Conservation (phyloP, 495 filamentous ascomycete species). For the Penicillium argentinense region DNA sequence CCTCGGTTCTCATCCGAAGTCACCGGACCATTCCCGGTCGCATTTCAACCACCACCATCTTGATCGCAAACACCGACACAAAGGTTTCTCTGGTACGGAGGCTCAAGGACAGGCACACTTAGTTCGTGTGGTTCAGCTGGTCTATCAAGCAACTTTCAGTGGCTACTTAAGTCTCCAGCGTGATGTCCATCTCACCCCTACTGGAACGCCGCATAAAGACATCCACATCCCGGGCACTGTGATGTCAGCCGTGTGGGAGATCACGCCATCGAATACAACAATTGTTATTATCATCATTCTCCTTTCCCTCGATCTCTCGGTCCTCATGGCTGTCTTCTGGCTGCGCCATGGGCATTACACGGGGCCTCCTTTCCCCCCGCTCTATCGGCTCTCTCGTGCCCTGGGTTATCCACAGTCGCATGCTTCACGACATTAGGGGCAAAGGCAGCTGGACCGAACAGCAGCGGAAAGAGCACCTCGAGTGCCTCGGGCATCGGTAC, state of each 20-base stretch:
- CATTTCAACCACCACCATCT: not conserved
- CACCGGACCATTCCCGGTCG: not conserved
- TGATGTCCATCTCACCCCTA: conserved; percentile 9
- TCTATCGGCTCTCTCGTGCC: conserved; percentile 26
- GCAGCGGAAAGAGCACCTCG: conserved; percentile 4
- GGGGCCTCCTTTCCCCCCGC: conserved; percentile 21
- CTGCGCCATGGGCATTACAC: conserved; percentile 13
- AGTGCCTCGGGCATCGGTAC: not conserved
- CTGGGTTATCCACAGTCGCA: conserved; percentile 20
- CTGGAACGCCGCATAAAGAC: not conserved
- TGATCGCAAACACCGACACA: not conserved
- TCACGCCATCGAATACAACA: conserved; percentile 14
- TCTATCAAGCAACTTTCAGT: conserved; percentile 22
- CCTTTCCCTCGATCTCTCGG: conserved; percentile 19
- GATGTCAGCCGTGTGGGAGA: conserved; percentile 10
- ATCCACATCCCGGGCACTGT: not conserved
- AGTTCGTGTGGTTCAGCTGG: conserved; percentile 1
- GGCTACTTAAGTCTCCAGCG: conserved; percentile 16
- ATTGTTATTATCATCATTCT: conserved; percentile 23
- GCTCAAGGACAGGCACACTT: not conserved
- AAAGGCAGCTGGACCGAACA: conserved; percentile 1
- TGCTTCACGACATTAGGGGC: conserved; percentile 12
- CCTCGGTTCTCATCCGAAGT: not conserved
- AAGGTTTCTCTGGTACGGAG: not conserved
- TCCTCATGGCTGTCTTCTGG: conserved; percentile 17